These are phyloP conservation scores for Colletotrichum navitas DNA, from an alignment of 2,329 filamentous ascomycete species.

Conservation along the genomic window DNA sequence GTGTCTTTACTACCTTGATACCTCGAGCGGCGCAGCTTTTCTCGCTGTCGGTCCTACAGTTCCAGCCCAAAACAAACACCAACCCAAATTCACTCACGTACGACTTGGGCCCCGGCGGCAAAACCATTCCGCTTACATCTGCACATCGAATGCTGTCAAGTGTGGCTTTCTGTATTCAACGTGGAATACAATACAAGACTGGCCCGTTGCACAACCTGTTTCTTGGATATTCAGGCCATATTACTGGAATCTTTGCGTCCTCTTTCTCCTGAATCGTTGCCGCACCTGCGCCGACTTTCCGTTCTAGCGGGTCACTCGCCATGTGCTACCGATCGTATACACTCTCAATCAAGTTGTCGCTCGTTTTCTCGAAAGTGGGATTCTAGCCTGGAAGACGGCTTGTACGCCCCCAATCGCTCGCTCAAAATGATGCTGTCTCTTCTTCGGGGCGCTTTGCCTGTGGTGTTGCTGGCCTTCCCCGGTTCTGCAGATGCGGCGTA, in stretches of 20 bases:
- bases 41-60: background rate
- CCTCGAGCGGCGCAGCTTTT: background rate
- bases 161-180: background rate
- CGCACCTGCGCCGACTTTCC: background rate
- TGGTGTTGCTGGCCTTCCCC: slow-evolving; percentile 26
- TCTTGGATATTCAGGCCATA: background rate
- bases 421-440: slow-evolving; percentile 22
- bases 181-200: background rate
- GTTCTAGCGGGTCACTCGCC: background rate
- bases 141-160: background rate
- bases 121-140: background rate
- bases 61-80: background rate
- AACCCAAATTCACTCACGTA: background rate
- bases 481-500: slow-evolving; percentile 24
- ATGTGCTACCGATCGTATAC: slow-evolving; percentile 7
- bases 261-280: background rate
- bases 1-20: slow-evolving; percentile 6
- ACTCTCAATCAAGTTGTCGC: background rate
- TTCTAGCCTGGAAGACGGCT: slow-evolving; percentile 6
- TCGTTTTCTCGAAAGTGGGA: slow-evolving; percentile 1
- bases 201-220: background rate
- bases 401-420: background rate
- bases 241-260: background rate
- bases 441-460: slow-evolving; percentile 12
- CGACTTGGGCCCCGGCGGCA: background rate